Evolutionary conservation across 2,329 filamentous ascomycete species (phyloP), one percentile per base, ranked within the genome.

Genomic region (Thelonectria blattea): DNA sequence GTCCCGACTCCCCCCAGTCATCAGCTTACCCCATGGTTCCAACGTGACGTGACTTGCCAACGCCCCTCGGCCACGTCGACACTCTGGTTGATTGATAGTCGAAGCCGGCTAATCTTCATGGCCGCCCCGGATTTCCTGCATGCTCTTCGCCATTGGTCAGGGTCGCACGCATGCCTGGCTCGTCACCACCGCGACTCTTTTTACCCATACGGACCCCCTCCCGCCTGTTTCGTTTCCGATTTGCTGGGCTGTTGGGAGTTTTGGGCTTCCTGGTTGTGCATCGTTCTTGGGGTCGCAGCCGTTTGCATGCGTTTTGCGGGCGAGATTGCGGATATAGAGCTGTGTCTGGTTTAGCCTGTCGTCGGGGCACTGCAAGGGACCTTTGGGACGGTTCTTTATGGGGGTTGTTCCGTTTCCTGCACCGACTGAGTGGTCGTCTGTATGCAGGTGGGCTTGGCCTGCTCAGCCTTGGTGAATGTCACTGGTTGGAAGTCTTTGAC

Each of bases 1-100:
- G n/a, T n/a, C n/a, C n/a, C n/a, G n/a, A n/a, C n/a, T n/a, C n/a
- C n/a, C n/a, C n/a, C n/a, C n/a, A n/a, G n/a, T n/a, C n/a, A 24
- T 24, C 22, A 60, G 46, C 52, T 60, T 52, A 60, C 34, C 58
- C 58, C 45, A 34, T 52, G 46, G 52, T 55, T 41, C 42, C 45
- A 56, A 49, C 48, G 52, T 60, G 52, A 60, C 49, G 34, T 49
- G 52, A 60, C 48, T 52, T 47, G 18, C 24, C 48, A 52, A 41
- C 52, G 53, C 48, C 52, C 42, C 37, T 51, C 48, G 58, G 58
- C 58, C 52, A 60, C 58, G 58, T 60, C 58, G 47, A 51, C 52
- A 37, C 27, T 39, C 42, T n/a, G n/a, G n/a, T n/a, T n/a, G 34
- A 60, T 52, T 47, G 42, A 52, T 48, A 34, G 37, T 34, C 20